Base-by-base conservation (phyloP, 1,284 basidiomycete species). In the Rhodotorula glutinis region DNA sequence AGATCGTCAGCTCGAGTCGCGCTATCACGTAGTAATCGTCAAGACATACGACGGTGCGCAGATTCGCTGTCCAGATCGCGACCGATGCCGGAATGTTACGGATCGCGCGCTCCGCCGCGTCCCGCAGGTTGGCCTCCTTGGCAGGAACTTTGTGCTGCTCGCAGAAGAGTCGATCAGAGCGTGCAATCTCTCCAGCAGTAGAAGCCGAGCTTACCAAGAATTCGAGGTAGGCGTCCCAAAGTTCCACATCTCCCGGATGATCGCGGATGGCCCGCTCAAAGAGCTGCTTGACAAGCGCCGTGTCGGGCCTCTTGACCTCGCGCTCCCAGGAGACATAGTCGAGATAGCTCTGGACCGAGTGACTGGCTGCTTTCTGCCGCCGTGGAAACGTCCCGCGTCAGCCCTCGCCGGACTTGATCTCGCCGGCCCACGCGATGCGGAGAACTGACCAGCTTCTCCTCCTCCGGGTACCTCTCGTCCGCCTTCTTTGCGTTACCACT, bases 201-300 rank as follows among this genome's bases (percentile, higher is more conserved):
- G 33, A 7, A 38, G 33, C 33, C 33, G 33, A 38, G 17, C 70
- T 29, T 21, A 69, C 70, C 27, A 66, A 55, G 47, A 69, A 71
- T 33, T 67, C 65, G 29, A 68, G 29, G 38, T 57, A 73, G 16
- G 58, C 51, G 16, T 68, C 64, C 72, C 72, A 75, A 2, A 73
- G 27, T 27, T 65, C 70, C 44, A 60, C 19, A 4, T 63, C 62
- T 23, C 23, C 9, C 38, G 74, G 67, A 57, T 69, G 62, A 27
- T 66, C 62, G 9, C 51, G 51, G 29, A 92, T 85, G 0, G 90
- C 87, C 16, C 92, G 85, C 77, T 94, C 91, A 74, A 88, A 90
- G 2, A 92, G 80, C 2, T 82, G 82, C 8, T 80, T 79, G 38
- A 88, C 81, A 11, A 91, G 80, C 47, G 82, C 81, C 8, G 84